Conservation (phyloP, 1,139 yeast species). For the Geotrichum candidum region DNA sequence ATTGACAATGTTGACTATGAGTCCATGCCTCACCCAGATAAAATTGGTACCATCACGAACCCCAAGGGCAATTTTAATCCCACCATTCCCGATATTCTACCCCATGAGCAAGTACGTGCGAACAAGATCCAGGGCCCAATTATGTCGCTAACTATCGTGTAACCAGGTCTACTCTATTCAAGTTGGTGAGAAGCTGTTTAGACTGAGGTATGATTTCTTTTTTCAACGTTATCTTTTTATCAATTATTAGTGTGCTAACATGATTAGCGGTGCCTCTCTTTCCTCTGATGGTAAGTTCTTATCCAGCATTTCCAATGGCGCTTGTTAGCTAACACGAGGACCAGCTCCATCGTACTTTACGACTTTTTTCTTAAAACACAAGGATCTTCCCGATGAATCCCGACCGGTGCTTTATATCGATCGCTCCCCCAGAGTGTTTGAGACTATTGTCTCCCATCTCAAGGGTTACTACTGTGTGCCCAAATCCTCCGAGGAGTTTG, state of each 20-base stretch:
- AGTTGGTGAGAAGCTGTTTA: constrained; percentile 52
- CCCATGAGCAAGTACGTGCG: constrained; percentile 45
- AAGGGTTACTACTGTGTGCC: constrained; percentile 62
- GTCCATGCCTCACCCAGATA: constrained; percentile 7
- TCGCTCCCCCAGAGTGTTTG: constrained; percentile 66
- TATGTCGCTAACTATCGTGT: not conserved
- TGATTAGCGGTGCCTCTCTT: constrained; percentile 70
- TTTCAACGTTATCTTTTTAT: constrained; percentile 44
- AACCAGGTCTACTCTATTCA: constrained; percentile 55
- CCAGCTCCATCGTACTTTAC: constrained; percentile 45
- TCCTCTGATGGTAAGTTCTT: constrained; percentile 55
- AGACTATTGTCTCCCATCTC: constrained; percentile 59
- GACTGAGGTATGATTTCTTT: constrained; percentile 17
- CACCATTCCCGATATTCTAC: constrained; percentile 51
- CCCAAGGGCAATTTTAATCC: constrained; percentile 38
- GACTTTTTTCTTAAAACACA: constrained; percentile 36
- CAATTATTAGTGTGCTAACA: constrained; percentile 44
- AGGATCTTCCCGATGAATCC: constrained; percentile 23
- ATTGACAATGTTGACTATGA: constrained; percentile 10
- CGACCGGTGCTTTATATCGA: constrained; percentile 58
- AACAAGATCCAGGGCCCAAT: too few species aligned
- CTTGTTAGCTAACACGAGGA: constrained; percentile 32
- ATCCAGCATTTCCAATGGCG: constrained; percentile 41
- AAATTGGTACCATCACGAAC: constrained; percentile 18
- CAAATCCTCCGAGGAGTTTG: constrained; percentile 52